These are phyloP conservation scores for Claviceps digitariae DNA, from an alignment of 2,329 filamentous ascomycete genomes.

Conservation along the genomic window DNA sequence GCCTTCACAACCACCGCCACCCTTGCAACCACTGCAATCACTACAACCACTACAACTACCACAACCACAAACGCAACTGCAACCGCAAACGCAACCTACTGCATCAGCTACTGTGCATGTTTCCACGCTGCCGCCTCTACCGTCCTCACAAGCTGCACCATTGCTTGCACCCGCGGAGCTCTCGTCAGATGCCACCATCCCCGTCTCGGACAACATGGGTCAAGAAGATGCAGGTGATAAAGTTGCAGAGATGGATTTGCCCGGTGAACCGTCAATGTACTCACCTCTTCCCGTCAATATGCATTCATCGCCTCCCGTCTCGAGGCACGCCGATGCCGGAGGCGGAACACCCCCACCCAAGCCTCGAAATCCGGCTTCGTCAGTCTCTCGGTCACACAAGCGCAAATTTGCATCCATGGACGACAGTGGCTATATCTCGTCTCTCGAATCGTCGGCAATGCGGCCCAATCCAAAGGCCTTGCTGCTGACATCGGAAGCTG, in stretches of 20 bases:
- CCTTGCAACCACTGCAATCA: too few relatives aligned
- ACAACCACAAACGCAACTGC: too few relatives aligned
- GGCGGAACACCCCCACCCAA: slow-evolving; percentile 66
- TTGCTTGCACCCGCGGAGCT: slow-evolving; percentile 38
- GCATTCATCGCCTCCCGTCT: slow-evolving; percentile 81
- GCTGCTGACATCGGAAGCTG: slow-evolving; percentile 64
- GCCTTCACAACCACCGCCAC: slow-evolving; percentile 20
- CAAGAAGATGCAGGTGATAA: slow-evolving; percentile 36
- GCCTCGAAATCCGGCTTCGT: slow-evolving; percentile 45
- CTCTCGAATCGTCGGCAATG: slow-evolving; percentile 78
- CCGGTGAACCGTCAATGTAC: slow-evolving; percentile 40
- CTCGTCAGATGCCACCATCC: slow-evolving; percentile 67
- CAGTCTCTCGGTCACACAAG: slow-evolving; percentile 55
- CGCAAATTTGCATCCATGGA: slow-evolving; percentile 68
- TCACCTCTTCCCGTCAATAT: slow-evolving; percentile 60
- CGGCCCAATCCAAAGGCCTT: slow-evolving; percentile 52
- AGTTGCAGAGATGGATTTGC: slow-evolving; percentile 23
- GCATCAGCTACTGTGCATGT: slow-evolving; percentile 23
- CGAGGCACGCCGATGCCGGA: slow-evolving; percentile 41
- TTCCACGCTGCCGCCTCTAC: slow-evolving; percentile 25
- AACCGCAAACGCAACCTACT: too few relatives aligned
- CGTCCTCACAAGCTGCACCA: slow-evolving; percentile 23
- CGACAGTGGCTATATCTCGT: slow-evolving; percentile 96
- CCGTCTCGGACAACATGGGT: slow-evolving; percentile 51
- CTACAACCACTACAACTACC: too few relatives aligned